phyloP scores from a whole-genome alignment of 2,329 filamentous ascomycete species.

The Rhinocladiella similis region DNA sequence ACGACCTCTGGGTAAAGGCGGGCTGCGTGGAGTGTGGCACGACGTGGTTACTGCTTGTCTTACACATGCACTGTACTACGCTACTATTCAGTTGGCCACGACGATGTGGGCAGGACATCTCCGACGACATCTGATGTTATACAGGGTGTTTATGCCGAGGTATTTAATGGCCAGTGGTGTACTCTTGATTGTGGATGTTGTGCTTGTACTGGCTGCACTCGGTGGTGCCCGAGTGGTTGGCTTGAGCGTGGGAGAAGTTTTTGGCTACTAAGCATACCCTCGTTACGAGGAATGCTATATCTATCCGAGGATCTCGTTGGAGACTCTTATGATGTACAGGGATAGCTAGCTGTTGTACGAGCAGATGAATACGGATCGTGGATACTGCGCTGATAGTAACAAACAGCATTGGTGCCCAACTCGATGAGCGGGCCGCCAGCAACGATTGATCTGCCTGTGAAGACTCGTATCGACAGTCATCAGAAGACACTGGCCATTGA shows the following conservation, averaged over 20 bases:
- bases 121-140: conserved; percentile 92
- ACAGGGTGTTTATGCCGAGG: conserved; percentile 85
- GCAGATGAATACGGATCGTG: no score
- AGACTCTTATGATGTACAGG: no score
- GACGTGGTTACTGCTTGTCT: conserved; percentile 69
- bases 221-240: conserved; percentile 74
- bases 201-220: conserved; percentile 69
- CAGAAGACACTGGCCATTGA: no score
- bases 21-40: conserved; percentile 44
- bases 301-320: no score
- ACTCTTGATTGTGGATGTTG: conserved; percentile 74
- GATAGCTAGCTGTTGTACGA: no score
- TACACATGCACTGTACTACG: conserved; percentile 78
- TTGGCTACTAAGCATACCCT: conserved; percentile 79
- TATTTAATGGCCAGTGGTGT: conserved; percentile 80
- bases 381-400: no score
- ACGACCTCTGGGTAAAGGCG: conserved; percentile 70
- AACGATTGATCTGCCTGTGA: no score
- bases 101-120: conserved; percentile 89
- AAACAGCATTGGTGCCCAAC: no score
- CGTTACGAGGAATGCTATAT: no score
- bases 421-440: no score
- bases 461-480: no score
- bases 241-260: conserved; percentile 78
- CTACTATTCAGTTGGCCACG: conserved; percentile 78